Evolutionary conservation across 2,329 filamentous ascomycete genomes (phyloP).

Genomic region (Fusarium sp.): DNA sequence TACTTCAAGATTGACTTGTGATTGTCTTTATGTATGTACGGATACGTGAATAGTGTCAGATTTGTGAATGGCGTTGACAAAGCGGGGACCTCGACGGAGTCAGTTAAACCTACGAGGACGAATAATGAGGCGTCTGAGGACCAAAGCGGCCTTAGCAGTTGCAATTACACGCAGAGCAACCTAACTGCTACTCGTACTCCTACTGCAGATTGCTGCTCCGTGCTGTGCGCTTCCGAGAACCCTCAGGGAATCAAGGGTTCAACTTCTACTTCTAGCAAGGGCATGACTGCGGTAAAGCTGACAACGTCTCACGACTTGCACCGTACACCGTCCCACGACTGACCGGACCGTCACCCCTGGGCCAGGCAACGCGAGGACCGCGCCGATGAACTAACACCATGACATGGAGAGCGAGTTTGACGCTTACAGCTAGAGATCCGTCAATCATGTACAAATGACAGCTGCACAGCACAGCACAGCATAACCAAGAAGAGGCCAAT

Average conservation of each 20-base stretch:
- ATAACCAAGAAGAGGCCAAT: slow-evolving; percentile 24
- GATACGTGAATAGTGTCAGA: slow-evolving; percentile 37
- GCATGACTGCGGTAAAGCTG: slow-evolving; percentile 23
- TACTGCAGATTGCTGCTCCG: slow-evolving; percentile 30
- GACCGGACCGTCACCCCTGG: slow-evolving; percentile 43
- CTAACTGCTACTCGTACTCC: slow-evolving; percentile 3
- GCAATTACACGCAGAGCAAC: slow-evolving; percentile 18
- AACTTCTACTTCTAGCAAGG: slow-evolving; percentile 27
- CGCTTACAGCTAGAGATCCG: slow-evolving; percentile 35
- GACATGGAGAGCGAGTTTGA: slow-evolving; percentile 17
- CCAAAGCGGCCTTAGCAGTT: slow-evolving; percentile 22
- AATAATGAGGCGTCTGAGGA: slow-evolving; percentile 23
- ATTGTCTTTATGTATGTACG: slow-evolving; percentile 19
- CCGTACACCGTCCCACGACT: slow-evolving; percentile 32
- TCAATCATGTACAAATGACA: slow-evolving; percentile 41
- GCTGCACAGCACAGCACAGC: slow-evolving; percentile 23
- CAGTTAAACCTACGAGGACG: slow-evolving; percentile 15
- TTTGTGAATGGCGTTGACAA: slow-evolving; percentile 38
- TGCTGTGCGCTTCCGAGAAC: slow-evolving; percentile 12
- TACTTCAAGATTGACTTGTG: slow-evolving; percentile 12
- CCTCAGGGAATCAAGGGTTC: slow-evolving; percentile 23
- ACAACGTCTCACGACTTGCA: slow-evolving; percentile 44
- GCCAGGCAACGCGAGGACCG: slow-evolving; percentile 35
- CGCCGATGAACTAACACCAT: slow-evolving; percentile 33
- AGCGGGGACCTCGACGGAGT: slow-evolving; percentile 13